Conservation (phyloP, 768 basidiomycete species). For the Neoboletus brunneissimus region DNA sequence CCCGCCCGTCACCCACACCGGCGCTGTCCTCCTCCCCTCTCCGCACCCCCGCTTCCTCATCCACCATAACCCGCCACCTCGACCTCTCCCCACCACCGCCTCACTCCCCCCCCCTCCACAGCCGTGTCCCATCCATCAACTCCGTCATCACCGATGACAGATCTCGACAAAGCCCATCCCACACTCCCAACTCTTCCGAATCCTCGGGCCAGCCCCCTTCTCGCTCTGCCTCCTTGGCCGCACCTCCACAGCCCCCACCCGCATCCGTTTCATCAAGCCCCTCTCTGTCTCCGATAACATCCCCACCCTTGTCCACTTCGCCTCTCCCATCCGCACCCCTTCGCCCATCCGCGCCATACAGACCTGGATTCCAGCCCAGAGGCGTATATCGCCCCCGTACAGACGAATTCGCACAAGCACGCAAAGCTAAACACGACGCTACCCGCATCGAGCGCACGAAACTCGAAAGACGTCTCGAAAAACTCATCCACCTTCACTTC, state of each 20-base stretch:
- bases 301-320: conserved; percentile 21
- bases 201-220: conserved; percentile 8
- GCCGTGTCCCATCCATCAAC: conserved; percentile 34
- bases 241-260: conserved; percentile 12
- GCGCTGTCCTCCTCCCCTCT: conserved; percentile 36
- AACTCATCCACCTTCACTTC: conserved; percentile 76
- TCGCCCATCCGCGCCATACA: conserved; percentile 60
- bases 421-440: conserved; percentile 37
- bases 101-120: conserved; percentile 27
- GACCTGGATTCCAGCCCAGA: conserved; percentile 90
- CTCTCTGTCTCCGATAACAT: conserved; percentile 23
- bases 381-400: conserved; percentile 80
- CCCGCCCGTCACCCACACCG: conserved; percentile 26
- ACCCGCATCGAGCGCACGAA: conserved; percentile 79
- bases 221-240: conserved; percentile 4
- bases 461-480: conserved; percentile 83
- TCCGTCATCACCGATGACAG: conserved; percentile 19
- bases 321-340: conserved; percentile 21
- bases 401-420: conserved; percentile 64
- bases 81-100: conserved; percentile 21
- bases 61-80: conserved; percentile 22
- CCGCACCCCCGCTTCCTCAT: conserved; percentile 27
- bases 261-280: conserved; percentile 6
- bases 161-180: conserved; percentile 8
- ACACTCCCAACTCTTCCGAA: conserved; percentile 6